Evolutionary conservation across 2,329 filamentous ascomycete species (phyloP), one percentile per base, ranked within the genome.

Genomic region (Microascus cirrosus): DNA sequence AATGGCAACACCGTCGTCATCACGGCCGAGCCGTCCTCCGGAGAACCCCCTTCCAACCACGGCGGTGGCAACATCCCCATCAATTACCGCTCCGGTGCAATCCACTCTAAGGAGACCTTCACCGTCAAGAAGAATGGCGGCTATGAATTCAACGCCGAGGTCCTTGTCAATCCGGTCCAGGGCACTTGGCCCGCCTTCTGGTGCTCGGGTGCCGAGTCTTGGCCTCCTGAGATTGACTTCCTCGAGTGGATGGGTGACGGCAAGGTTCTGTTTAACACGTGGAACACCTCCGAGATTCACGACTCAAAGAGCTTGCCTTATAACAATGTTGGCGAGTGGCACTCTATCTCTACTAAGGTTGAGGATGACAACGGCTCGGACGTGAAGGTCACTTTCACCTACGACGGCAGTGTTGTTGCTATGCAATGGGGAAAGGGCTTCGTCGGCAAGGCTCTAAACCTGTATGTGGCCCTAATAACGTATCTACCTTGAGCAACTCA

Each of bases 171-270:
- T 6, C 71, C 70, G 1, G 64, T 65, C 1, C 65, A 69, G 59
- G 73, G 77, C 6, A 81, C 78, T 0, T 82, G 80, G 80, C 80
- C 80, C 0, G 80, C 80, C 0, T 83, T 82, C 62, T 83, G 79
- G 80, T 67, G 82, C 8, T 81, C 78, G 1, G 78, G 71, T 0
- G 78, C 78, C 1, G 64, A 78, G 52, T 70, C 73, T 0, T 83
- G 81, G 80, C 80, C 79, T 18, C 81, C 80, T 0, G 80, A 82
- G 72, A 74, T 83, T 58, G 80, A 83, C 63, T 72, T 83, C 67
- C 79, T 79, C 1, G 80, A 83, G 66, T 83, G 80, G 80, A 83
- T 82, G 64, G 80, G 80, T 15, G 72, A 67, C 36, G 78, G 78
- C n/a, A 75, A 79, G 65, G 76, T 81, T 59, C 76, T 72, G 34